Base-by-base conservation (phyloP, 2,329 filamentous ascomycete genomes). In the Pyrenochaeta sp. region DNA sequence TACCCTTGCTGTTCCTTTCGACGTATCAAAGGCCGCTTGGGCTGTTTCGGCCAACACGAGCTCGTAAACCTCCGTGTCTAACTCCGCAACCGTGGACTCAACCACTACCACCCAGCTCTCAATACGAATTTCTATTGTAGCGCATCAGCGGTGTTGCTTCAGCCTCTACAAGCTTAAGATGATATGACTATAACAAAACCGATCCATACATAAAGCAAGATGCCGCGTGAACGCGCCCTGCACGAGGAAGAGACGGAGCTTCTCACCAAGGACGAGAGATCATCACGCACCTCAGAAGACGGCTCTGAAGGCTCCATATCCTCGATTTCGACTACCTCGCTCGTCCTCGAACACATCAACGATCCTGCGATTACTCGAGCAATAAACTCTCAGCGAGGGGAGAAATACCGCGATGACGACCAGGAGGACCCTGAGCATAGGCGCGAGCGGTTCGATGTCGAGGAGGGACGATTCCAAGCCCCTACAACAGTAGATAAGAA, bases 321-420 rank as follows among this genome's bases (percentile, higher is more conserved):
- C n/a, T 87, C 87, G 27, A 85, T 85, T n/a, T 94, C 89, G 22
- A 93, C 89, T 8, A 91, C 87, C 3, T 93, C 89, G 59, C 78
- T 94, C 10, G 83, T 94, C 40, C 89, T 94, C 65, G 89, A 94
- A 55, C 84, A 87, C 51, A 80, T 93, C 55, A 81, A 83, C 60
- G 85, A 89, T 65, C 71, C 62, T 68, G 79, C 57, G 41, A 53
- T 44, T 49, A 69, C 55, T 59, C 60, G 49, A 52, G 49, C 48
- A 51, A 66, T 58, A 54, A 67, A 30, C 27, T 35, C 58, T 28
- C 60, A 46, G 13, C 53, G 60, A 17, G 54, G 55, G n/a, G 65
- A 72, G 55, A 70, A 71, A 43, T 72, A 72, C 57, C 57, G 51
- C 20, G 68, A 73, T 41, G 61, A 77, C 69, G 61, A 77, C 51